Base-by-base conservation (phyloP, 106 monocot genomes). In the Dioscorea alata region DNA sequence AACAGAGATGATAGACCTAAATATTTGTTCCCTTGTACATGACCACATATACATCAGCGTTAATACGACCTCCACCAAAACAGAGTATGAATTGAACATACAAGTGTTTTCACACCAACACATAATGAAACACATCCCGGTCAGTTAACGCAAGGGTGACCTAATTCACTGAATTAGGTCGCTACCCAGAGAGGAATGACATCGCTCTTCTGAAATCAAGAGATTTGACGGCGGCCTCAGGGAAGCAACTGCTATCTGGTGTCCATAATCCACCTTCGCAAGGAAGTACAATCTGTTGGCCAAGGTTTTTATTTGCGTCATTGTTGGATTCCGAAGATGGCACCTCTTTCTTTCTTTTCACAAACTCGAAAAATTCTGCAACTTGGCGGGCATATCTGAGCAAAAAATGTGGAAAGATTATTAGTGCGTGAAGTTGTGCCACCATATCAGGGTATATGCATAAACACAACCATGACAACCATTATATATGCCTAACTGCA, bases 351-450 rank as follows among this genome's bases (percentile, higher is more conserved):
- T 83, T 99, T 78, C 80, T 88, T 83, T 93, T 90, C 68, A 99
- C 93, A 80, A 99, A 99, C 57, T 87, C 81, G 21, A 99, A 99
- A 75, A 99, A 99, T 33, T 88, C 84, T 7, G 93, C 87, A 52
- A 99, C 99, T 85, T 99, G 99, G 9, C 80, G 80, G 20, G 99
- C 99, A 76, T 99, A 99, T 74, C 99, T 99, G 48, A 12, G 75
- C 2, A 70, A 51, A 61, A 68, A 67, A 21, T 42, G 10, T 42
- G 42, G 10, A 42, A 42, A 6, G 10, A 8, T 42, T 6, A 10
- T 42, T 42, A 3, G 42, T 42, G 42, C 2, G 10, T 28, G 42
- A 42, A 42, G 42, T 42, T 42, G 42, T 42, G 42, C 42, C 42
- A 42, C 42, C 42, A 42, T 42, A 1, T 3, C 28, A 28, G 28